Evolutionary conservation across 1,284 basidiomycete genomes (phyloP).

Genomic region (Cutaneotrichosporon dermatis): DNA sequence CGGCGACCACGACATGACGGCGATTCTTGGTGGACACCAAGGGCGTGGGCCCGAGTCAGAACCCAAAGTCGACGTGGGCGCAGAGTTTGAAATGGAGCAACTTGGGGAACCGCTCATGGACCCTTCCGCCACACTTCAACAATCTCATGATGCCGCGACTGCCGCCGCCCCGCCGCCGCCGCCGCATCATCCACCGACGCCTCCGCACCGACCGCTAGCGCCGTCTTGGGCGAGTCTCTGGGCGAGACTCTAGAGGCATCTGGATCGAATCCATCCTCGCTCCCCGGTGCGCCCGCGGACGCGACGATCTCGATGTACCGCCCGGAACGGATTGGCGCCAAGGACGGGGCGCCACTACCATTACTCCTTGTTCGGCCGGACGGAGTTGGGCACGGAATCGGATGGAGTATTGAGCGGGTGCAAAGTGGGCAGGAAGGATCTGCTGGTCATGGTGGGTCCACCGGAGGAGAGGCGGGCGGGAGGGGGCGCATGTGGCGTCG

Average conservation of each 20-base stretch:
- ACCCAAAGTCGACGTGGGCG: background rate
- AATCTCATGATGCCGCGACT: background rate
- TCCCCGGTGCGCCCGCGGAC: background rate
- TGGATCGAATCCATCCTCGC: no score
- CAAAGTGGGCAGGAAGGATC: background rate
- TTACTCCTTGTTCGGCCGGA: constrained; percentile 26
- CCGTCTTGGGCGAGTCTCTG: no score
- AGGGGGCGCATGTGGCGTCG: background rate
- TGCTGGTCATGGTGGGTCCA: no score
- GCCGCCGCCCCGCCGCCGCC: background rate
- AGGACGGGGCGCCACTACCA: constrained; percentile 15
- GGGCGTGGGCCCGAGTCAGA: no score
- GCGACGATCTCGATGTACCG: constrained; percentile 6
- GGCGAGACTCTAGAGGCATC: no score
- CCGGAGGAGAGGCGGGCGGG: no score
- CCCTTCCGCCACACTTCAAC: background rate
- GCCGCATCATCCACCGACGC: no score
- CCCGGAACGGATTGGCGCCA: background rate
- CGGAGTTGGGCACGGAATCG: constrained; percentile 26
- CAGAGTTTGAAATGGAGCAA: constrained; percentile 8
- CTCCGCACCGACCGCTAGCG: no score
- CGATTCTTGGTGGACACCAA: constrained; percentile 1
- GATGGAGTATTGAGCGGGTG: constrained; percentile 21
- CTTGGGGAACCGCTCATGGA: constrained; percentile 4
- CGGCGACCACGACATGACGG: background rate